These are phyloP conservation scores for Picochlorum sp. DNA, from an alignment of 139 green algal genomes.

Conservation along the genomic window DNA sequence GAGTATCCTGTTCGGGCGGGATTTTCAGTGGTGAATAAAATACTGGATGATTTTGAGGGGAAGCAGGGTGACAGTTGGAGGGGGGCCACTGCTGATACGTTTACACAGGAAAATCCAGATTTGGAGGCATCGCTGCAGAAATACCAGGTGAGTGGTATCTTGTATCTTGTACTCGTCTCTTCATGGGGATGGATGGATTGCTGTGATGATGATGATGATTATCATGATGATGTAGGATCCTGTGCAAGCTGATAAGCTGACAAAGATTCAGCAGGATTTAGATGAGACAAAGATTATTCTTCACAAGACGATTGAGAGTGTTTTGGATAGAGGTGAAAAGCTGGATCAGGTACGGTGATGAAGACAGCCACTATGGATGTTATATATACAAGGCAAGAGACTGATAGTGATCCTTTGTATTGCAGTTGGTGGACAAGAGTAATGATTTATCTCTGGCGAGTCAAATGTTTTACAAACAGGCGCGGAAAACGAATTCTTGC, in stretches of 20 bases:
- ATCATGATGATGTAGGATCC: constrained; percentile 61
- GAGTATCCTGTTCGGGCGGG: constrained; percentile 88
- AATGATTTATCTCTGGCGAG: constrained; percentile 90
- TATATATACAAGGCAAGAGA: background rate
- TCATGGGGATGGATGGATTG: too few relatives aligned
- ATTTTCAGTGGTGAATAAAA: constrained; percentile 88
- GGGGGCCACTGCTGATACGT: constrained; percentile 45
- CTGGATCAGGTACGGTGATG: constrained; percentile 57
- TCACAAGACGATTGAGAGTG: constrained; percentile 97
- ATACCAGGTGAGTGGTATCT: constrained; percentile 62
- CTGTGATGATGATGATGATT: too few relatives aligned
- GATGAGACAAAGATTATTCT: constrained; percentile 89
- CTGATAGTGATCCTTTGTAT: background rate
- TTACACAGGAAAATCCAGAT: constrained; percentile 32
- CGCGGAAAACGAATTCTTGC: constrained; percentile 76
- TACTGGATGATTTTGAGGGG: constrained; percentile 59
- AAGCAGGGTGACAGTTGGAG: constrained; percentile 56
- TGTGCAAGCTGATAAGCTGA: constrained; percentile 88
- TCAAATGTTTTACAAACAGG: constrained; percentile 96
- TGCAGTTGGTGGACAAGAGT: constrained; percentile 87
- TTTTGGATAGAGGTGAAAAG: constrained; percentile 94
- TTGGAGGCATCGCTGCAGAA: constrained; percentile 70
- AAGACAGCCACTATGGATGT: too few relatives aligned
- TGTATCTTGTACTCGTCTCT: too few relatives aligned
- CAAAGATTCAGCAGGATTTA: constrained; percentile 94